These are phyloP conservation scores for Sanghuangporus sanghuang DNA, from an alignment of 1,284 basidiomycete genomes.

Conservation along the genomic window DNA sequence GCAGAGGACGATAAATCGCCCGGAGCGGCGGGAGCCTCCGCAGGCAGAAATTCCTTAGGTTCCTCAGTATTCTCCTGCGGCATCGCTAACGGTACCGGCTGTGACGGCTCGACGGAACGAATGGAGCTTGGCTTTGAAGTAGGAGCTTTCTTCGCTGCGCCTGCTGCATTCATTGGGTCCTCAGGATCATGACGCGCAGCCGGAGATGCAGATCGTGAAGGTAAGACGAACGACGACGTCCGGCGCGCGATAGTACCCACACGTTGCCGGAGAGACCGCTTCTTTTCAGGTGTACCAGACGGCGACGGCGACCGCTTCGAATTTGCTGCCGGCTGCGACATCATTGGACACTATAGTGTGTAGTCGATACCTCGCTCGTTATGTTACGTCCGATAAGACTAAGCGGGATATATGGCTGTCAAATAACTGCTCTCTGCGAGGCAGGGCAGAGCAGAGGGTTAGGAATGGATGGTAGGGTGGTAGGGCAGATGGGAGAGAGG, in stretches of 20 bases:
- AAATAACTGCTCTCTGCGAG: background rate
- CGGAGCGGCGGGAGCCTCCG: slow-evolving; percentile 21
- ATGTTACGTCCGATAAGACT: background rate
- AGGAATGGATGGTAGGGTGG: background rate
- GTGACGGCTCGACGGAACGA: background rate
- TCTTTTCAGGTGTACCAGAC: slow-evolving; percentile 8
- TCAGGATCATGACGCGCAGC: slow-evolving; percentile 23
- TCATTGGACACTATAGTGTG: background rate
- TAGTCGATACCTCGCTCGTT: background rate
- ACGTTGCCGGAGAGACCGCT: slow-evolving; percentile 26
- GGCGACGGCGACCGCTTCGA: background rate
- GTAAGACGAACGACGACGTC: slow-evolving; percentile 40
- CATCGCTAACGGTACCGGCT: background rate
- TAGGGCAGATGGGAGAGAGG: background rate
- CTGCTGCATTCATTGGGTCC: background rate
- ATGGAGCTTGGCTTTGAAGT: slow-evolving; percentile 9
- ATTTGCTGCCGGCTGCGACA: background rate
- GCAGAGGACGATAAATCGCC: background rate
- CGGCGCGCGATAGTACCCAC: slow-evolving; percentile 43
- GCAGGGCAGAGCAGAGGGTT: background rate
- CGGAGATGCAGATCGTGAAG: slow-evolving; percentile 30
- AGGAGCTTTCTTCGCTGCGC: background rate
- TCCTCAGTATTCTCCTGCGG: slow-evolving; percentile 15
- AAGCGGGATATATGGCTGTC: background rate
- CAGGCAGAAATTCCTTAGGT: slow-evolving; percentile 4